Evolutionary conservation across 805 yeast species (phyloP).

Genomic region (Starmera quercuum): DNA sequence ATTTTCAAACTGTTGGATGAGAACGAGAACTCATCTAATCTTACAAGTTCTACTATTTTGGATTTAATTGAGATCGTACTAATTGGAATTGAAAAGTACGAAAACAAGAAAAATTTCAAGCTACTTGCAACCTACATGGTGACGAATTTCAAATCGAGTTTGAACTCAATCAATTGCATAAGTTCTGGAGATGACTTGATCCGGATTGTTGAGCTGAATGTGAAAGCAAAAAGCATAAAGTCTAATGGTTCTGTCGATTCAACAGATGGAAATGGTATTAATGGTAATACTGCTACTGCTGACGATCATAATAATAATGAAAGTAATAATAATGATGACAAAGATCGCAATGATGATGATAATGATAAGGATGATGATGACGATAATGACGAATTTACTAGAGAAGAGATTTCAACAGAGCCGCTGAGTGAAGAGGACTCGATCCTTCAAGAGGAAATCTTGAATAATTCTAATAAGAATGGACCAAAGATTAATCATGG

Average conservation of each 20-base stretch:
- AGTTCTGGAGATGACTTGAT: conserved; percentile 2
- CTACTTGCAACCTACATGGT: conserved; percentile 17
- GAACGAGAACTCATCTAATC: conserved; percentile 44
- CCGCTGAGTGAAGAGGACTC: conserved; percentile 13
- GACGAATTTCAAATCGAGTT: not conserved
- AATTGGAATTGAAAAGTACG: conserved; percentile 14
- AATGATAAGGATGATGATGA: conserved; percentile 5
- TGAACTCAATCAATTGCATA: not conserved
- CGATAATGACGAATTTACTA: conserved; percentile 1
- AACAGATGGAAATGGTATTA: not conserved
- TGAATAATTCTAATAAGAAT: conserved; percentile 2
- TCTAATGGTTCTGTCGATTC: not conserved
- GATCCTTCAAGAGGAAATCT: not conserved
- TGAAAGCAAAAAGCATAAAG: too few relatives aligned
- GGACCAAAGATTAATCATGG: conserved; percentile 1
- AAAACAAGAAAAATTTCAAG: conserved; percentile 15
- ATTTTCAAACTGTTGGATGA: conserved; percentile 42
- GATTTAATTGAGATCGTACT: conserved; percentile 51
- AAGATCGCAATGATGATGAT: not conserved
- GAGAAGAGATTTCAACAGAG: conserved; percentile 10
- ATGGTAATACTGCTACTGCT: conserved; percentile 23
- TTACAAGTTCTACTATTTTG: conserved; percentile 69
- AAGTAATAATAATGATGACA: not conserved
- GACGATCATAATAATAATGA: conserved; percentile 38
- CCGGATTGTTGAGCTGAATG: not conserved